Evolutionary conservation across 805 yeast genomes (phyloP).

Genomic region (Candida manassasensis): DNA sequence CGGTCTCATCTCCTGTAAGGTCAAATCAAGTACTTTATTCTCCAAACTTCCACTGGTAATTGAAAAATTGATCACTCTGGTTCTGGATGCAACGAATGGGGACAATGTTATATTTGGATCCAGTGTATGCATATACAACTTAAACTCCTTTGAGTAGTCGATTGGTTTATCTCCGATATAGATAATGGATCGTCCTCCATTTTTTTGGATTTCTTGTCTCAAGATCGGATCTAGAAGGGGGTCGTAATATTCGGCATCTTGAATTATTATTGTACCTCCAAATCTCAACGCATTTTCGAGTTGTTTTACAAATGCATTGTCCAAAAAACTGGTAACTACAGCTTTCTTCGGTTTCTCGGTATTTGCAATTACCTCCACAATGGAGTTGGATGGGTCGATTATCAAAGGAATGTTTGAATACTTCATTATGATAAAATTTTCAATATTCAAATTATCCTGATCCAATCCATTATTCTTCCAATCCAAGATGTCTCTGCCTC

Average conservation of each 20-base stretch:
- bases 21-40: conserved; percentile 53
- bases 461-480: conserved; percentile 57
- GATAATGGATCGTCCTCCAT: conserved; percentile 69
- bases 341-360: conserved; percentile 30
- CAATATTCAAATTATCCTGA: conserved; percentile 56
- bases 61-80: conserved; percentile 64
- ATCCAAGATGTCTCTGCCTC: conserved; percentile 33
- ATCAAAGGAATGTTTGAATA: conserved; percentile 46
- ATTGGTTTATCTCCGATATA: conserved; percentile 58
- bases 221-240: conserved; percentile 66
- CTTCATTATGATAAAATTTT: conserved; percentile 55
- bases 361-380: conserved; percentile 37
- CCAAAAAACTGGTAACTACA: conserved; percentile 64
- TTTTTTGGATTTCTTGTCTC: conserved; percentile 51
- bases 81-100: conserved; percentile 57
- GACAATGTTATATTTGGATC: conserved; percentile 47
- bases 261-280: conserved; percentile 70
- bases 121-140: conserved; percentile 54
- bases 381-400: conserved; percentile 64
- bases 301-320: conserved; percentile 58
- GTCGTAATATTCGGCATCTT: conserved; percentile 78
- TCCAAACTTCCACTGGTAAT: conserved; percentile 66
- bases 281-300: conserved; percentile 79
- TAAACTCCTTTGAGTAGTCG: conserved; percentile 64
- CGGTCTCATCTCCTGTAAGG: conserved; percentile 56